A percentile compares a stretch with the other conserved stretches of the same genome.
phyloP scores from a whole-genome alignment of 2,329 filamentous ascomycete genomes.

The Waltergamsia citrina region DNA sequence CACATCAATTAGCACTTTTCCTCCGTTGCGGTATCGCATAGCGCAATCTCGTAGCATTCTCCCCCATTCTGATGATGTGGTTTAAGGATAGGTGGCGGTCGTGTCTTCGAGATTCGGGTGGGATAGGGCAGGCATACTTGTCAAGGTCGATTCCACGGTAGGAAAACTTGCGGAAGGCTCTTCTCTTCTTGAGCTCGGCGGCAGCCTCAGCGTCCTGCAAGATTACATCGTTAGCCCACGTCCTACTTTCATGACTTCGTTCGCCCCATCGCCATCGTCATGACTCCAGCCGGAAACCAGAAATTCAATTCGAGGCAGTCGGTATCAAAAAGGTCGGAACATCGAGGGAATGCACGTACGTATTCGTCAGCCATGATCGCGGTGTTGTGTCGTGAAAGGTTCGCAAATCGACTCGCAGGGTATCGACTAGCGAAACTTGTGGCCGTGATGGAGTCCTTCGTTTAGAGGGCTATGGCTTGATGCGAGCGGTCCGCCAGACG shows the following conservation, averaged over 20 bases:
- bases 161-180: constrained; percentile 99
- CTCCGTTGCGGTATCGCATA: neutral
- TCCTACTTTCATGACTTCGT: neutral
- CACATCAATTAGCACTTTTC: constrained; percentile 10
- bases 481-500: constrained; percentile 11
- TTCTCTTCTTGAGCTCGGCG: constrained; percentile 99
- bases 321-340: constrained; percentile 1
- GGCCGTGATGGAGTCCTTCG: constrained; percentile 24
- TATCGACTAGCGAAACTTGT: constrained; percentile 7
- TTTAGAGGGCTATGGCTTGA: constrained; percentile 6
- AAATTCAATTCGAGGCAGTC: neutral
- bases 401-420: constrained; percentile 28
- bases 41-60: too few species aligned
- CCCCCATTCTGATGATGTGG: too few species aligned
- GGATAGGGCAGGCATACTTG: constrained; percentile 58
- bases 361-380: constrained; percentile 84
- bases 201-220: constrained; percentile 89
- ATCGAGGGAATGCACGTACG: constrained; percentile 49
- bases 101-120: constrained; percentile 1
- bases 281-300: neutral
- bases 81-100: neutral
- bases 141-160: constrained; percentile 99
- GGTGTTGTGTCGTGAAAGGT: constrained; percentile 32
- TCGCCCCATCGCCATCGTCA: neutral
- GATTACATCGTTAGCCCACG: constrained; percentile 17